Evolutionary conservation across 2,329 filamentous ascomycete species (phyloP).

Genomic region (Neofusicoccum kwambonambiense): DNA sequence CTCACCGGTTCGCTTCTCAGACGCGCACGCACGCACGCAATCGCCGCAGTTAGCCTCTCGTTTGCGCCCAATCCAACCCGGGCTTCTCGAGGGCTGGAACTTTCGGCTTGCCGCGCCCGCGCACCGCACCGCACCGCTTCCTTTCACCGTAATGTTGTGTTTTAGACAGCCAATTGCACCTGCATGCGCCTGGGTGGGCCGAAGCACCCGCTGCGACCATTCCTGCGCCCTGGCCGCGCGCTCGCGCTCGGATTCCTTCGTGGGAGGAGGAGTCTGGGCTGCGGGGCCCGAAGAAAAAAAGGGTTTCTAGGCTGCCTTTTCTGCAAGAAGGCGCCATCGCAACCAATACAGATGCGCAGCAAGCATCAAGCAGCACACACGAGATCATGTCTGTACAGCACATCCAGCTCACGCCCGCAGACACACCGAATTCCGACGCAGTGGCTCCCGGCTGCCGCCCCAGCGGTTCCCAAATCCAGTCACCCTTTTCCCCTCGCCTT

Average conservation of each 20-base stretch:
- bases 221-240: neutral
- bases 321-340: too few species aligned
- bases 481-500: neutral
- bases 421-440: slow-evolving; percentile 3
- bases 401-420: neutral
- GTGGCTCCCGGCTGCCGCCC: neutral
- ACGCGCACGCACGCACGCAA: neutral
- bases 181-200: neutral
- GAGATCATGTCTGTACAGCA: neutral
- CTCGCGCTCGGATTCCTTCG: neutral
- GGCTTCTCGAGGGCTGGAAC: too few species aligned
- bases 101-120: too few species aligned
- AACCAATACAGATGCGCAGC: too few species aligned
- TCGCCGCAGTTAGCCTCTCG: neutral
- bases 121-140: neutral
- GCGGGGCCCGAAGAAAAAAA: too few species aligned
- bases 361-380: too few species aligned
- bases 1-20: neutral
- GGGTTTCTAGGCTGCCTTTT: too few species aligned
- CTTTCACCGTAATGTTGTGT: neutral
- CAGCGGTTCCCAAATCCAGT: neutral
- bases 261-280: too few species aligned
- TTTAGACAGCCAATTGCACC: neutral
- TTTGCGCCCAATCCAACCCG: neutral
- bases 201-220: neutral